Evolutionary conservation across 2,329 filamentous ascomycete species (phyloP).

Genomic region (Alternaria gaisen): DNA sequence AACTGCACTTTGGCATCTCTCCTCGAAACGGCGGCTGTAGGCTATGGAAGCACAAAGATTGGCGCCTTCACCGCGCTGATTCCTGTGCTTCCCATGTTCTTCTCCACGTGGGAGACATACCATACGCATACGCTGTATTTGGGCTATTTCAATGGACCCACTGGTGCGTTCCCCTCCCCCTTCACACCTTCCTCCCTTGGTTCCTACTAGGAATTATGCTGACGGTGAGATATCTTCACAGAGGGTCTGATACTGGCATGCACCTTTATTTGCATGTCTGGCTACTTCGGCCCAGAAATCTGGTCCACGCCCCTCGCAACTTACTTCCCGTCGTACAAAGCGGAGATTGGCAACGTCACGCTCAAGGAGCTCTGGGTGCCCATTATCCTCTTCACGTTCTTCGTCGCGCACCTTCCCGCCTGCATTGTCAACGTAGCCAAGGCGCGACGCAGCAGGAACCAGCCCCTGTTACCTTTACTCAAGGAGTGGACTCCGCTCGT

Average conservation of each 20-base stretch:
- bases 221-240: slow-evolving; percentile 23
- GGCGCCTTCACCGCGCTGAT: slow-evolving; percentile 92
- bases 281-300: slow-evolving; percentile 85
- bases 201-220: slow-evolving; percentile 6
- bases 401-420: slow-evolving; percentile 77
- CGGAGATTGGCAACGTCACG: slow-evolving; percentile 74
- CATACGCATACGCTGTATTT: slow-evolving; percentile 97
- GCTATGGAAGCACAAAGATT: slow-evolving; percentile 80
- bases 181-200: no score
- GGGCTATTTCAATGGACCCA: slow-evolving; percentile 95
- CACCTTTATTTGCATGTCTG: slow-evolving; percentile 83
- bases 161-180: slow-evolving; percentile 53
- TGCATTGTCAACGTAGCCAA: slow-evolving; percentile 86
- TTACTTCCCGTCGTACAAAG: slow-evolving; percentile 48
- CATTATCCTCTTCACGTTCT: slow-evolving; percentile 57
- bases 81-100: slow-evolving; percentile 97
- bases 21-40: slow-evolving; percentile 92
- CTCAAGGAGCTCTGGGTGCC: slow-evolving; percentile 89
- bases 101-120: slow-evolving; percentile 99
- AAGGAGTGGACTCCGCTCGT: slow-evolving; percentile 93
- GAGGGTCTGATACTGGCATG: slow-evolving; percentile 93
- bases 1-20: slow-evolving; percentile 96
- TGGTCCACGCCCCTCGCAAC: slow-evolving; percentile 81
- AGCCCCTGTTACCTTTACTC: slow-evolving; percentile 83
- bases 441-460: slow-evolving; percentile 74